Evolutionary conservation across 2,329 filamentous ascomycete genomes (phyloP).

Genomic region (Pseudogymnoascus sp.): DNA sequence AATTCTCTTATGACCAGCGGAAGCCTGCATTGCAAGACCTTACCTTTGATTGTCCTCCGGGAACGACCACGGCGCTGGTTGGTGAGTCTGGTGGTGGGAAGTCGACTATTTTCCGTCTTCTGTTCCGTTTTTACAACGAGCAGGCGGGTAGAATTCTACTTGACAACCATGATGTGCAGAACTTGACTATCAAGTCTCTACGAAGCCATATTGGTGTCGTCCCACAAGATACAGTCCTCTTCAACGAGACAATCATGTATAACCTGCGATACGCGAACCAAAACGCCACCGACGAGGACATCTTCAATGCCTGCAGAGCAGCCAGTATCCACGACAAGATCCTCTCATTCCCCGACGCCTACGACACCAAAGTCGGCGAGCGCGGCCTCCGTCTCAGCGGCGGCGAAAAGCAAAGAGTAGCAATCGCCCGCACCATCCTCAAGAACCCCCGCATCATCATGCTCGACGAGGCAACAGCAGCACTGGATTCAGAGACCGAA

Average conservation of each 20-base stretch:
- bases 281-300: conserved; percentile 67
- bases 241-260: conserved; percentile 93
- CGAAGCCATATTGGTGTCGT: conserved; percentile 89
- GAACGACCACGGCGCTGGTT: conserved; percentile 90
- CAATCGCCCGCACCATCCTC: conserved; percentile 85
- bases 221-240: conserved; percentile 89
- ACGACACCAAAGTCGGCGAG: conserved; percentile 85
- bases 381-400: conserved; percentile 79
- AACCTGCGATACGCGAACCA: conserved; percentile 87
- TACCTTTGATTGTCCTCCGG: conserved; percentile 75
- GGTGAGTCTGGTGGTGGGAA: conserved; percentile 96
- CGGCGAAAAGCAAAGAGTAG: conserved; percentile 88
- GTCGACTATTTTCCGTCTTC: conserved; percentile 87
- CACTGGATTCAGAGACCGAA: conserved; percentile 84
- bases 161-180: conserved; percentile 75
- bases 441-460: conserved; percentile 90
- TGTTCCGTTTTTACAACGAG: conserved; percentile 94
- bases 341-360: conserved; percentile 76
- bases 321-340: conserved; percentile 93
- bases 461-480: conserved; percentile 86
- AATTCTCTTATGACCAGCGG: conserved; percentile 81
- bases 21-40: conserved; percentile 78
- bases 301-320: conserved; percentile 72
- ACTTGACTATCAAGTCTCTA: conserved; percentile 88
- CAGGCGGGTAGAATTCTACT: conserved; percentile 71